phyloP scores from a whole-genome alignment of 306 rosid species.

The Rosa chinensis region DNA sequence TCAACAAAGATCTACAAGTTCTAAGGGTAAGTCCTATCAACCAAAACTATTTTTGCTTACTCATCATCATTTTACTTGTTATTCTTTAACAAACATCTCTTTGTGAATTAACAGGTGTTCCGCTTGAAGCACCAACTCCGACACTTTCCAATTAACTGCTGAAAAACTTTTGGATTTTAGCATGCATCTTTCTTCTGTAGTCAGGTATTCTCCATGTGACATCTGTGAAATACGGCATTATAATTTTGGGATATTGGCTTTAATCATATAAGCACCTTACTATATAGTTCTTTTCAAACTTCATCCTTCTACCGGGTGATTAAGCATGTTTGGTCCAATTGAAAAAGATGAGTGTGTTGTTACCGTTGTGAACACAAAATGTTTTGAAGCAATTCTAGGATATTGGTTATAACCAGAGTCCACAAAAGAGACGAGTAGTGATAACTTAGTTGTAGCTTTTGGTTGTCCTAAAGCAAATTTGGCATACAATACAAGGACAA shows the following conservation, averaged over 20 bases:
- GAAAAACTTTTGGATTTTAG: conserved; percentile 21
- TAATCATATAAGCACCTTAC: neutral
- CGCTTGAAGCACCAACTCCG: conserved; percentile 19
- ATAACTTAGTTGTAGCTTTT: neutral
- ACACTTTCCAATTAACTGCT: conserved; percentile 20
- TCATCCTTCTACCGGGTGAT: neutral
- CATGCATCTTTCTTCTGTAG: conserved; percentile 20
- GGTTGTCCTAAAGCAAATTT: neutral
- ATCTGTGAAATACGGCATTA: conserved; percentile 29
- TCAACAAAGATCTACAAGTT: conserved; percentile 66
- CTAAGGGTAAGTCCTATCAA: conserved; percentile 49
- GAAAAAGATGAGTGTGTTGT: neutral
- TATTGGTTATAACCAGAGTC: neutral
- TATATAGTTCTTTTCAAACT: conserved; percentile 4
- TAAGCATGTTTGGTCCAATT: neutral
- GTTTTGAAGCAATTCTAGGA: neutral
- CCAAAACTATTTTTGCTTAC: neutral
- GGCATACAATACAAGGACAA: neutral
- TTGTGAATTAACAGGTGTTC: conserved; percentile 32
- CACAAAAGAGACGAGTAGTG: neutral
- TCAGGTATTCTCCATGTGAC: conserved; percentile 34
- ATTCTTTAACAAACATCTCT: conserved; percentile 1
- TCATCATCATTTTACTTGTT: neutral
- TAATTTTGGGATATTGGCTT: conserved; percentile 15
- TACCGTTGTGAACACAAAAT: neutral